Evolutionary conservation across 768 basidiomycete genomes (phyloP).

Genomic region (Rhizopogon salebrosus): DNA sequence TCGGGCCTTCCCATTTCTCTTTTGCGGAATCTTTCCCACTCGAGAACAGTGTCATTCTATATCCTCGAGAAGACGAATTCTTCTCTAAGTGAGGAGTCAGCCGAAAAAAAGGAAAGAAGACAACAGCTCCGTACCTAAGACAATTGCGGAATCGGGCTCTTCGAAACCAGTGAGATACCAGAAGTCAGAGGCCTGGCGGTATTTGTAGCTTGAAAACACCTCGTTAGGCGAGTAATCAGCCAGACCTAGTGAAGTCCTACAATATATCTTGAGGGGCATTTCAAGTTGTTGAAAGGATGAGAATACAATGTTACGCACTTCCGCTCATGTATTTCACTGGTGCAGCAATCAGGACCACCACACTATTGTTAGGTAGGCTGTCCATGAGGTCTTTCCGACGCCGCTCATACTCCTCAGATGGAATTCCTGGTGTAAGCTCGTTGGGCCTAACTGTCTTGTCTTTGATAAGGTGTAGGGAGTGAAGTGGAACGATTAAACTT

Average conservation of each 20-base stretch:
- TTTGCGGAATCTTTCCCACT: constrained; percentile 65
- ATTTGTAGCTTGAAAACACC: constrained; percentile 72
- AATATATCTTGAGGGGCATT: constrained; percentile 54
- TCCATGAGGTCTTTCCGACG: constrained; percentile 70
- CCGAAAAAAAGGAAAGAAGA: not conserved
- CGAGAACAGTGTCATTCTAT: constrained; percentile 83
- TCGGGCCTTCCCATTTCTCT: constrained; percentile 92
- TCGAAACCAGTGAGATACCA: constrained; percentile 97
- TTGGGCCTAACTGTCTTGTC: constrained; percentile 41
- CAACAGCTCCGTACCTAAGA: constrained; percentile 53
- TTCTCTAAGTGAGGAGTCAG: constrained; percentile 48
- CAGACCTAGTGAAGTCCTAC: constrained; percentile 39
- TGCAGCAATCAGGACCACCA: constrained; percentile 75
- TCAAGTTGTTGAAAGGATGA: constrained; percentile 6
- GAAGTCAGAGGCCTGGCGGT: constrained; percentile 87
- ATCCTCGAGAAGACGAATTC: constrained; percentile 64
- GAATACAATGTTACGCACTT: constrained; percentile 43
- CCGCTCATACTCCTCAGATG: constrained; percentile 68
- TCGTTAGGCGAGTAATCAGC: constrained; percentile 3
- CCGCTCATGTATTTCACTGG: constrained; percentile 83
- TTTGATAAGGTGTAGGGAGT: constrained; percentile 5
- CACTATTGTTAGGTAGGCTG: constrained; percentile 60
- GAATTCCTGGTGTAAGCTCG: constrained; percentile 83
- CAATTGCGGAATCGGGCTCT: constrained; percentile 85
- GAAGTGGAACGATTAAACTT: constrained; percentile 15